These are phyloP conservation scores for Metarhizium robertsii DNA, from an alignment of 2,329 filamentous ascomycete species.

Conservation along the genomic window DNA sequence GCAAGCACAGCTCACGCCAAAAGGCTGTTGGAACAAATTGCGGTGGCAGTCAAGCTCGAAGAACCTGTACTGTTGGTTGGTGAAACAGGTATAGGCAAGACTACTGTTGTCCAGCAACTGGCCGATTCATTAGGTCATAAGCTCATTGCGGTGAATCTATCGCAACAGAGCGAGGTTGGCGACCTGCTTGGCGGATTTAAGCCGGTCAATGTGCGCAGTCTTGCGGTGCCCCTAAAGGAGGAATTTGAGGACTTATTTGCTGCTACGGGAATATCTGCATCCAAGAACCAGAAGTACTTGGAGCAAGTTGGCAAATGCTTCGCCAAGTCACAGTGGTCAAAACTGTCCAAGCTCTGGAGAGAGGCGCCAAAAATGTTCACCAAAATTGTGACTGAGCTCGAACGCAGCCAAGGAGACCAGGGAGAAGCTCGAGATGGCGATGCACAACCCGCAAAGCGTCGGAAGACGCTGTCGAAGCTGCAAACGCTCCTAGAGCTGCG, in stretches of 20 bases:
- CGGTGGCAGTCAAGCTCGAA: conserved; percentile 69
- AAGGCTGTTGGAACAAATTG: conserved; percentile 78
- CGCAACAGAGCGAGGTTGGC: conserved; percentile 95
- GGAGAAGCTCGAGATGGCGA: conserved; percentile 22
- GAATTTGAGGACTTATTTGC: conserved; percentile 87
- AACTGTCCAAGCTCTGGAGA: conserved; percentile 75
- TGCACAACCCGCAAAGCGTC: conserved; percentile 58
- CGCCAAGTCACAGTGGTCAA: conserved; percentile 77
- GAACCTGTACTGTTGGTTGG: conserved; percentile 93
- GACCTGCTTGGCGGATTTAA: conserved; percentile 95
- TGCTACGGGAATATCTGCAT: conserved; percentile 72
- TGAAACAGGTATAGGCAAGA: conserved; percentile 98
- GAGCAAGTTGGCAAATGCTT: conserved; percentile 72
- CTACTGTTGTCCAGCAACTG: conserved; percentile 88
- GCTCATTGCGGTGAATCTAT: conserved; percentile 87
- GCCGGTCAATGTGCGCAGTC: conserved; percentile 79
- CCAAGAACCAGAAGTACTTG: conserved; percentile 81
- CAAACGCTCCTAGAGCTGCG: conserved; percentile 48
- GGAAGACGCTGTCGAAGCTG: conserved; percentile 58
- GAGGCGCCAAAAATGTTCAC: conserved; percentile 85
- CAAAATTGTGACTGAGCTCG: conserved; percentile 51
- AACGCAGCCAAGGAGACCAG: conserved; percentile 32
- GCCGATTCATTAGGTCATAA: conserved; percentile 77
- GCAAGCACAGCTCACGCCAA: conserved; percentile 82
- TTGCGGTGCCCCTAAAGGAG: conserved; percentile 84